Evolutionary conservation across 495 filamentous ascomycete species (phyloP).

Genomic region (Penicillium antarcticum): DNA sequence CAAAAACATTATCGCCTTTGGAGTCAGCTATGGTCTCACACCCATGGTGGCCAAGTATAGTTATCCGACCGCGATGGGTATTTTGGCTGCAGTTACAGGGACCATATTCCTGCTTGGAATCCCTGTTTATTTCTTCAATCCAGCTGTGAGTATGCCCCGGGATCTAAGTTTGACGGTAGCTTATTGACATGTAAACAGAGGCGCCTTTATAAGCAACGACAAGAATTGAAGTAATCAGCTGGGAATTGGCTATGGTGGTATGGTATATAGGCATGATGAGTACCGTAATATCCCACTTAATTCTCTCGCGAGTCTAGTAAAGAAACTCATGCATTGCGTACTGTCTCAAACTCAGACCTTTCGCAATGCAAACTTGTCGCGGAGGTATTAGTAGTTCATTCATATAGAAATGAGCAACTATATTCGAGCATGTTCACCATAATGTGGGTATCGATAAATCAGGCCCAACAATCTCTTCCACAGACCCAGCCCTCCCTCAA

Average conservation of each 20-base stretch:
- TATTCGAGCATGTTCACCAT: no score
- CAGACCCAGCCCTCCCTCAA: neutral
- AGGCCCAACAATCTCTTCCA: neutral
- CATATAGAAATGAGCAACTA: no score
- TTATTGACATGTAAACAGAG: constrained; percentile 2
- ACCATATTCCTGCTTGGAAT: constrained; percentile 29
- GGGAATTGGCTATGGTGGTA: no score
- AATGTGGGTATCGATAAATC: no score
- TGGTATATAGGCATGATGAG: no score
- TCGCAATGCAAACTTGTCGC: no score
- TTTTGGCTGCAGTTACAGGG: constrained; percentile 25
- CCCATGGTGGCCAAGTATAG: constrained; percentile 28
- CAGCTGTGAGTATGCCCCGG: constrained; percentile 13
- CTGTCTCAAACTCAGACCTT: no score
- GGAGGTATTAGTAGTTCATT: no score
- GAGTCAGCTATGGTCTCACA: constrained; percentile 30
- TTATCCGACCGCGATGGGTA: constrained; percentile 27
- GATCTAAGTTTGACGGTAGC: neutral
- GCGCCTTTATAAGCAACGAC: constrained; percentile 15
- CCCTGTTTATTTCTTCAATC: constrained; percentile 34
- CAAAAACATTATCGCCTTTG: constrained; percentile 39
- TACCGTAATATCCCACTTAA: no score
- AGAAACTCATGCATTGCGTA: no score
- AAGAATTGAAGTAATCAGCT: neutral
- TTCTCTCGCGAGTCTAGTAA: no score